Conservation (phyloP, 2,329 filamentous ascomycete species). For the Calcarisporium arbuscula region DNA sequence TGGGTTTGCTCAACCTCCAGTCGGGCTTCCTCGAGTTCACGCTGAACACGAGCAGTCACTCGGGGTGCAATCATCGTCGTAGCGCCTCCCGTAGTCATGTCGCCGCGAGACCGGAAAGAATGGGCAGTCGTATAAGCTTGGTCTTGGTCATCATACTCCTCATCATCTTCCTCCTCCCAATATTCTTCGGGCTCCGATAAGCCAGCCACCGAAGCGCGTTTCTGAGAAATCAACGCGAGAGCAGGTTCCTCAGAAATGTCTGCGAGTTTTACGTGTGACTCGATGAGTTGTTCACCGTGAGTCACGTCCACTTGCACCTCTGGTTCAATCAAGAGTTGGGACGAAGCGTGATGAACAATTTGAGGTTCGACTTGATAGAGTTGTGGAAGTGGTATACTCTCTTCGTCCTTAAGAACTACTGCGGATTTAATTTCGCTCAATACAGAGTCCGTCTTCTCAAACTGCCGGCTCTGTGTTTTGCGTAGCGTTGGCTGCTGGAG, state of each 20-base stretch:
- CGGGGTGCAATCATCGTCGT: slow-evolving; percentile 65
- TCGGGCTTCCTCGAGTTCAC: slow-evolving; percentile 64
- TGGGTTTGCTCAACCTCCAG: slow-evolving; percentile 62
- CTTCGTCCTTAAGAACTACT: too few species aligned
- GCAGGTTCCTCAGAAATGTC: slow-evolving; percentile 25
- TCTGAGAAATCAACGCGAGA: slow-evolving; percentile 14
- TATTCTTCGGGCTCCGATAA: slow-evolving; percentile 56
- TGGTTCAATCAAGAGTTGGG: background rate
- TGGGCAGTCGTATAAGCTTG: slow-evolving; percentile 74
- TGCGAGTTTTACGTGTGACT: slow-evolving; percentile 20
- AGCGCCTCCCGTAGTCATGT: slow-evolving; percentile 44
- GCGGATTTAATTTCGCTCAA: slow-evolving; percentile 1
- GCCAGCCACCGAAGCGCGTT: slow-evolving; percentile 18
- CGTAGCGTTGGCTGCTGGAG: slow-evolving; percentile 33
- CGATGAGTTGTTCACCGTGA: slow-evolving; percentile 16
- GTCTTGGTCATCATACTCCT: slow-evolving; percentile 50
- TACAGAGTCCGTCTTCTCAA: slow-evolving; percentile 18
- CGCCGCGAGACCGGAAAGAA: slow-evolving; percentile 67
- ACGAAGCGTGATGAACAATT: too few species aligned
- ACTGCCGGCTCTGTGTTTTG: slow-evolving; percentile 38
- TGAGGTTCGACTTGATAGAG: too few species aligned
- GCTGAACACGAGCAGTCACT: slow-evolving; percentile 59
- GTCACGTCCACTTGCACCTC: slow-evolving; percentile 16
- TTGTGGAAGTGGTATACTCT: too few species aligned
- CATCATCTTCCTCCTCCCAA: slow-evolving; percentile 75